Base-by-base conservation (phyloP, 306 rosid genomes). In the Argentina anserina region DNA sequence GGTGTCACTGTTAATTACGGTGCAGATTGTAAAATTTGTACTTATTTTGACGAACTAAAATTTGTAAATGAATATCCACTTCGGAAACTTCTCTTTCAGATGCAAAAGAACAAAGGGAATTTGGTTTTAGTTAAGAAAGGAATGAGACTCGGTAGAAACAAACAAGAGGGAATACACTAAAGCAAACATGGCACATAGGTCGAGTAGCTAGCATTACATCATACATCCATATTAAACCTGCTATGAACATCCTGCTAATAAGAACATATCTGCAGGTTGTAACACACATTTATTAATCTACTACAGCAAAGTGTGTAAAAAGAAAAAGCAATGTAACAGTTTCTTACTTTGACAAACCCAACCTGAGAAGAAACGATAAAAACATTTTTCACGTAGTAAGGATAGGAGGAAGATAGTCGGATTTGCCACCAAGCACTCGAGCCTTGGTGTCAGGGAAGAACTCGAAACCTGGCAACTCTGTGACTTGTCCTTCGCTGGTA, bases 401-500 rank as follows among this genome's bases (percentile, higher is more conserved):
- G 81, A 84, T 78, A 9, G 87, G 83, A 72, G 87, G 87, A 33
- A 84, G 59, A 67, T 74, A 84, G 39, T 84, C 82, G 6, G 87
- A 78, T 64, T 78, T 81, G 72, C 71, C 21, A 31, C 87, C 87
- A 0, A 84, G 85, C 37, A 84, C 37, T 13, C 74, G 78, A 23
- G 85, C 87, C 71, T 84, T 81, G n/a, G 87, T 84, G 68, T 84
- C 87, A 0, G 87, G 87, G 83, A 84, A 84, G 74, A 37, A 68
- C 29, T 84, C 79, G 21, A 72, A 81, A 28, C 87, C 85, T 0
- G 83, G 85, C 6, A 81, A 75, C 67, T 71, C 74, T 6, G 52
- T 26, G 52, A 84, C 55, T 0, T 25, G 25, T 46, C 87, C 87
- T 15, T 84, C 83, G 0, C 71, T 68, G 21, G 80, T 11, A 58